Conservation (phyloP, 2,329 filamentous ascomycete species). For the Pyrenophora teres region DNA sequence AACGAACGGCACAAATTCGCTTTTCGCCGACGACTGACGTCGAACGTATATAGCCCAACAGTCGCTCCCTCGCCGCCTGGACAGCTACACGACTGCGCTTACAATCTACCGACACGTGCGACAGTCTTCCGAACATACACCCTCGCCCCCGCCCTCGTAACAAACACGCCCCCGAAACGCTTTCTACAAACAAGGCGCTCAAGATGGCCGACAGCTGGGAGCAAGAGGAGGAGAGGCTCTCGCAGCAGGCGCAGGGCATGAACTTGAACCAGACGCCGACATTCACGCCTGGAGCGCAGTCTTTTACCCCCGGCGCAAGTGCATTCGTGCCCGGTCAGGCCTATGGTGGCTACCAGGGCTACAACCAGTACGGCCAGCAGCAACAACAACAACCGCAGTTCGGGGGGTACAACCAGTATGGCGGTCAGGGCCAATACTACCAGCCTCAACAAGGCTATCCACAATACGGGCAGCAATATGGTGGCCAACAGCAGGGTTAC, state of each 20-base stretch:
- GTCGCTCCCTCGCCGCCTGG: slow-evolving; percentile 12
- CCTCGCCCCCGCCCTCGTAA: not conserved
- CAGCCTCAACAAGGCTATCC: slow-evolving; percentile 53
- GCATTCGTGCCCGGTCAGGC: slow-evolving; percentile 13
- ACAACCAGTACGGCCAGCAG: slow-evolving; percentile 62
- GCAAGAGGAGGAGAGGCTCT: slow-evolving; percentile 84
- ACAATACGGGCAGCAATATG: slow-evolving; percentile 52
- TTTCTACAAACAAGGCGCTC: slow-evolving; percentile 21
- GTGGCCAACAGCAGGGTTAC: slow-evolving; percentile 40
- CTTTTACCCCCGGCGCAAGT: slow-evolving; percentile 12
- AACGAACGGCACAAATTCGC: slow-evolving; percentile 28
- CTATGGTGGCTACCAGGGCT: slow-evolving; percentile 58
- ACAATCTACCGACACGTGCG: not conserved
- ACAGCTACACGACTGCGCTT: not conserved
- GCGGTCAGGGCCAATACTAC: slow-evolving; percentile 46
- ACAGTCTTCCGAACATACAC: not conserved
- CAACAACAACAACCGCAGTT: slow-evolving; percentile 34
- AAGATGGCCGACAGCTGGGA: slow-evolving; percentile 89
- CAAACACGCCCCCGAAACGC: slow-evolving; percentile 9
- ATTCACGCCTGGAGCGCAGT: slow-evolving; percentile 21
- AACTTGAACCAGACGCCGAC: slow-evolving; percentile 35
- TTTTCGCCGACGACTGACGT: slow-evolving; percentile 22
- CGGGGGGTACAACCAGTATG: slow-evolving; percentile 63
- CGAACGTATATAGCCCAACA: slow-evolving; percentile 6
- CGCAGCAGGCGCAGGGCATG: slow-evolving; percentile 62